Conservation (phyloP, 805 yeast species). For the Wickerhamiella siamensis region DNA sequence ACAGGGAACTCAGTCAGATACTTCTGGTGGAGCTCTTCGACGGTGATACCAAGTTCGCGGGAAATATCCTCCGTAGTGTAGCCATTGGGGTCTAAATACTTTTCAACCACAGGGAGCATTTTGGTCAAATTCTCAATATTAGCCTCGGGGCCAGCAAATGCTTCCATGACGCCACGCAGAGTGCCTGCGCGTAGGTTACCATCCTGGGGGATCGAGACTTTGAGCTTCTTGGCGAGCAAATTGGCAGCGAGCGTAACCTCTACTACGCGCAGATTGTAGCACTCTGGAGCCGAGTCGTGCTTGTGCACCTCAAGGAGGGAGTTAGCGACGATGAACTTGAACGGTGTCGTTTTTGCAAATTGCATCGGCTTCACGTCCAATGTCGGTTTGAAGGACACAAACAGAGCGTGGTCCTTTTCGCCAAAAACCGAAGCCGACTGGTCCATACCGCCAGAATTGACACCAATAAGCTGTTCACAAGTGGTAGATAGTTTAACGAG, state of each 20-base stretch:
- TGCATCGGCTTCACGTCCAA: constrained; percentile 39
- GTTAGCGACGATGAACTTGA: constrained; percentile 48
- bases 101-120: constrained; percentile 34
- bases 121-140: constrained; percentile 29
- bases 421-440: constrained; percentile 62
- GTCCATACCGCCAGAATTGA: constrained; percentile 70
- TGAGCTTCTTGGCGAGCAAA: constrained; percentile 36
- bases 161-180: constrained; percentile 48
- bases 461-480: constrained; percentile 59
- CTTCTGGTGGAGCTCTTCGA: constrained; percentile 30
- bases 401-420: constrained; percentile 39
- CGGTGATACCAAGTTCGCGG: constrained; percentile 28
- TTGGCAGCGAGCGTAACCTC: constrained; percentile 59
- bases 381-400: constrained; percentile 46
- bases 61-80: constrained; percentile 38
- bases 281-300: constrained; percentile 53
- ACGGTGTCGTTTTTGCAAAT: constrained; percentile 34
- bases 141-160: constrained; percentile 26
- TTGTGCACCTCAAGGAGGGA: constrained; percentile 50
- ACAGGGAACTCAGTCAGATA: constrained; percentile 45
- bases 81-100: constrained; percentile 31
- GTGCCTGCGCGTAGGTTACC: constrained; percentile 45
- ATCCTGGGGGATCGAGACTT: constrained; percentile 31
- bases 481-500: constrained; percentile 47
- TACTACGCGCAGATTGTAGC: constrained; percentile 57